Conservation (phyloP, 2,329 filamentous ascomycete species). For the Furcasterigmium sp. region DNA sequence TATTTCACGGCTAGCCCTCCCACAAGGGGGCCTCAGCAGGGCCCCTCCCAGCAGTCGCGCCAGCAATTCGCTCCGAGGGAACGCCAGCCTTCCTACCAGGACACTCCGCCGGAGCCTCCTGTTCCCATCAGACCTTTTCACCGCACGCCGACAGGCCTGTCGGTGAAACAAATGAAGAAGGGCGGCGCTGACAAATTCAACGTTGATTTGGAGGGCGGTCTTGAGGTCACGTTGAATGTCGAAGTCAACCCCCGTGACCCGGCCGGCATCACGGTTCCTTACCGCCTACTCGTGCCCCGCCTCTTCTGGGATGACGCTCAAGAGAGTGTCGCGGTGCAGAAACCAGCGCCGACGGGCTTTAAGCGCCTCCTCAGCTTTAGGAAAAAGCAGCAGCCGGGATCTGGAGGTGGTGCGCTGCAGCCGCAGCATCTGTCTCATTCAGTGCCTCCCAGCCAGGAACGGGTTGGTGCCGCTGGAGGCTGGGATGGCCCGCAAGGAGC, state of each 20-base stretch:
- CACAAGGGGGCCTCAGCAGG: constrained; percentile 7
- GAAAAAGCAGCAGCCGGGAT: constrained; percentile 21
- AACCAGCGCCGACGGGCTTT: constrained; percentile 28
- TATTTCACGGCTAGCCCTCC: constrained; percentile 44
- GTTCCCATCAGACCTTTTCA: constrained; percentile 44
- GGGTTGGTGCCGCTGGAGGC: background rate
- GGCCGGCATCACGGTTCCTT: constrained; percentile 80
- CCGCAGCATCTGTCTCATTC: constrained; percentile 3
- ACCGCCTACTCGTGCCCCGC: constrained; percentile 78
- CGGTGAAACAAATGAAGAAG: constrained; percentile 54
- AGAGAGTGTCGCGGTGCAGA: constrained; percentile 12
- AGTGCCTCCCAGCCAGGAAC: constrained; percentile 1
- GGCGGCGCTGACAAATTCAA: constrained; percentile 39
- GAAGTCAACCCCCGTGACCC: constrained; percentile 85
- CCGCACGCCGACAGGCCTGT: constrained; percentile 65
- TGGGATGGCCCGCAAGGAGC: background rate
- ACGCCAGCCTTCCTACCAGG: constrained; percentile 8
- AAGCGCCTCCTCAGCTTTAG: constrained; percentile 41
- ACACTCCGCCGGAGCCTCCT: constrained; percentile 5
- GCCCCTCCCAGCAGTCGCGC: constrained; percentile 2
- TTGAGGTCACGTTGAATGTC: constrained; percentile 85
- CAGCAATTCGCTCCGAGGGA: constrained; percentile 9
- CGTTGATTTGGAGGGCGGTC: constrained; percentile 74
- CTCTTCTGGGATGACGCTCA: constrained; percentile 52
- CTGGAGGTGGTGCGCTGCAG: background rate